Conservation (phyloP, 2,329 filamentous ascomycete genomes). For the Arthroderma uncinatum region DNA sequence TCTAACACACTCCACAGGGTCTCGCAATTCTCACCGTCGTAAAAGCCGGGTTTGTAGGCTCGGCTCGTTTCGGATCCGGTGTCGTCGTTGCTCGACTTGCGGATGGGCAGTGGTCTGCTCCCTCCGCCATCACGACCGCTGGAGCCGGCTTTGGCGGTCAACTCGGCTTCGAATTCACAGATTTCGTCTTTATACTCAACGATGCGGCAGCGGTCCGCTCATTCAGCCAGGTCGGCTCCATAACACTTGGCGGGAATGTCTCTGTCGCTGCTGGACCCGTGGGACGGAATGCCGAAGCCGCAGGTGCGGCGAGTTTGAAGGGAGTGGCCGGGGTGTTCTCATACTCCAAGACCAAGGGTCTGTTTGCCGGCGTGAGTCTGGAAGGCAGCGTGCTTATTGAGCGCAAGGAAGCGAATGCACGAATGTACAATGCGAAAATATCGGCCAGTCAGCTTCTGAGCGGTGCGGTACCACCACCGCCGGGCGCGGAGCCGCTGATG, state of each 20-base stretch:
- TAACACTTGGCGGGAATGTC: conserved; percentile 92
- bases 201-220: conserved; percentile 80
- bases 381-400: conserved; percentile 91
- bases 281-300: conserved; percentile 89
- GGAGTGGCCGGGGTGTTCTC: conserved; percentile 87
- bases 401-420: conserved; percentile 91
- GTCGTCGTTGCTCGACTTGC: conserved; percentile 39
- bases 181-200: conserved; percentile 96
- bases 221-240: conserved; percentile 80
- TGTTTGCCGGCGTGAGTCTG: conserved; percentile 90
- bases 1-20: conserved; percentile 25
- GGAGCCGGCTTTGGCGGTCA: conserved; percentile 42
- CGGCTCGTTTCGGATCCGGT: conserved; percentile 41
- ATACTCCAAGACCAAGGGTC: conserved; percentile 94
- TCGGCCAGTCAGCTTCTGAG: conserved; percentile 72
- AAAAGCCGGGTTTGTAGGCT: conserved; percentile 42
- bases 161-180: conserved; percentile 42
- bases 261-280: conserved; percentile 90
- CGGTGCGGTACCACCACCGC: conserved; percentile 65
- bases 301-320: conserved; percentile 81
- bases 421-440: conserved; percentile 75
- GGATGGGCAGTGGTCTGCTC: conserved; percentile 41
- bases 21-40: conserved; percentile 40
- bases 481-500: conserved; percentile 74
- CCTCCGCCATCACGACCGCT: conserved; percentile 39